phyloP scores from a whole-genome alignment of 2,329 filamentous ascomycete genomes.

The Aureobasidium sp. region DNA sequence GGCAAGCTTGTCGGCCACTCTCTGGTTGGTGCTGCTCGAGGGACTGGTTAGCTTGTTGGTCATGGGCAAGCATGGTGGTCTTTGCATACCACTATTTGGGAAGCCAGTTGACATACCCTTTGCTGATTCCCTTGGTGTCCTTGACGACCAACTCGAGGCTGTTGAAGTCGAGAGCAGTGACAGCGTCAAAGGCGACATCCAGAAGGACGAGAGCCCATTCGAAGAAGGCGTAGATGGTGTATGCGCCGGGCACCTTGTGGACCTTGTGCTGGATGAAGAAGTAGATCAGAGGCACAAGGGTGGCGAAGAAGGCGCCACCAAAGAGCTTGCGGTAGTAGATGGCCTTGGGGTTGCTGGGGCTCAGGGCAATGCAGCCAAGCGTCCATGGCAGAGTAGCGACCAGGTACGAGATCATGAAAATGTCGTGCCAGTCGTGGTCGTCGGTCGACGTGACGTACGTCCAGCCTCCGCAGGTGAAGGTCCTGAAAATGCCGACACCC shows the following conservation, averaged over 20 bases:
- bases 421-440: constrained; percentile 97
- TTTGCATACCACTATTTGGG: constrained; percentile 57
- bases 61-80: not conserved
- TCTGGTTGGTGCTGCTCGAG: constrained; percentile 39
- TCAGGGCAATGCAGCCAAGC: constrained; percentile 77
- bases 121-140: constrained; percentile 83
- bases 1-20: constrained; percentile 29
- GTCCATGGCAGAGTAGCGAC: constrained; percentile 95
- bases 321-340: constrained; percentile 85
- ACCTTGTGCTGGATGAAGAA: constrained; percentile 99
- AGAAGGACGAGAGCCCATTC: constrained; percentile 94
- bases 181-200: constrained; percentile 92
- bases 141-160: constrained; percentile 80
- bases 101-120: constrained; percentile 98
- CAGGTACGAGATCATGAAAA: constrained; percentile 98
- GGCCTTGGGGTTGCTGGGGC: constrained; percentile 73
- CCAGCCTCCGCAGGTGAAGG: constrained; percentile 93
- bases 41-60: not conserved
- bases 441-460: constrained; percentile 98
- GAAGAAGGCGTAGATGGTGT: constrained; percentile 96
- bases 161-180: constrained; percentile 86
- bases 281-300: constrained; percentile 82
- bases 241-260: constrained; percentile 86
- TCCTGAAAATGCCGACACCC: constrained; percentile 74
- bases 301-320: constrained; percentile 79